Evolutionary conservation across 2,329 filamentous ascomycete species (phyloP).

Genomic region (Ophiostoma himal-ulmi): DNA sequence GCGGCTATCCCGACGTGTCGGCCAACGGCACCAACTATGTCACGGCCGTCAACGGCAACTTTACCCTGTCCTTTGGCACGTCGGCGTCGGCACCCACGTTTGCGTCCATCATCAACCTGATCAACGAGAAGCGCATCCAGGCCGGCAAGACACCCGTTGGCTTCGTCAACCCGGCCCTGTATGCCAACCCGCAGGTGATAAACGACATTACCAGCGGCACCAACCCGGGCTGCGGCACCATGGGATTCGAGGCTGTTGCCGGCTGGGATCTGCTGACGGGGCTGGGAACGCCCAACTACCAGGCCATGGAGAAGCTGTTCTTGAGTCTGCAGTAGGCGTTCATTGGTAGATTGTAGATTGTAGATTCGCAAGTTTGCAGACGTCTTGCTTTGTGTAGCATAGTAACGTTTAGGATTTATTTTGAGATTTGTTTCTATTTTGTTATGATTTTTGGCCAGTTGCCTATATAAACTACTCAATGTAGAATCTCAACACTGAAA

Average conservation of each 20-base stretch:
- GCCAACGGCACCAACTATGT: slow-evolving; percentile 31
- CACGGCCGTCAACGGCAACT: slow-evolving; percentile 32
- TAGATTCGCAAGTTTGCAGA: too few relatives aligned
- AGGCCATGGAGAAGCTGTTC: slow-evolving; percentile 27
- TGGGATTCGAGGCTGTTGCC: slow-evolving; percentile 30
- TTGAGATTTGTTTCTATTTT: not conserved
- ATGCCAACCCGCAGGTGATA: slow-evolving; percentile 31
- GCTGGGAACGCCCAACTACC: slow-evolving; percentile 27
- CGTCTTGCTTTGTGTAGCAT: not conserved
- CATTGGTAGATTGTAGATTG: not conserved
- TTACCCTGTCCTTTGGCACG: slow-evolving; percentile 41
- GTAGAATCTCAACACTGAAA: not conserved
- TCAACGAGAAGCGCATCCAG: slow-evolving; percentile 56
- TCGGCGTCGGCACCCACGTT: slow-evolving; percentile 54
- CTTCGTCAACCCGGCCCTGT: slow-evolving; percentile 34
- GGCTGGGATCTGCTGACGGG: slow-evolving; percentile 31
- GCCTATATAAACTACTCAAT: not conserved
- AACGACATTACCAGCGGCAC: slow-evolving; percentile 31
- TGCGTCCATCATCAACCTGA: slow-evolving; percentile 52
- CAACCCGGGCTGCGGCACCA: slow-evolving; percentile 34
- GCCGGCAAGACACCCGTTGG: slow-evolving; percentile 39
- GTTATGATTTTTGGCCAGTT: not conserved
- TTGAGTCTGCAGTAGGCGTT: slow-evolving; percentile 20
- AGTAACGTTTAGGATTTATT: not conserved
- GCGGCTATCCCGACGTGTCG: slow-evolving; percentile 30